Percentiles rank a stretch among this genome's conserved stretches.
These are phyloP conservation scores for Neurospora discreta DNA, from an alignment of 495 filamentous ascomycete genomes.

Conservation along the genomic window DNA sequence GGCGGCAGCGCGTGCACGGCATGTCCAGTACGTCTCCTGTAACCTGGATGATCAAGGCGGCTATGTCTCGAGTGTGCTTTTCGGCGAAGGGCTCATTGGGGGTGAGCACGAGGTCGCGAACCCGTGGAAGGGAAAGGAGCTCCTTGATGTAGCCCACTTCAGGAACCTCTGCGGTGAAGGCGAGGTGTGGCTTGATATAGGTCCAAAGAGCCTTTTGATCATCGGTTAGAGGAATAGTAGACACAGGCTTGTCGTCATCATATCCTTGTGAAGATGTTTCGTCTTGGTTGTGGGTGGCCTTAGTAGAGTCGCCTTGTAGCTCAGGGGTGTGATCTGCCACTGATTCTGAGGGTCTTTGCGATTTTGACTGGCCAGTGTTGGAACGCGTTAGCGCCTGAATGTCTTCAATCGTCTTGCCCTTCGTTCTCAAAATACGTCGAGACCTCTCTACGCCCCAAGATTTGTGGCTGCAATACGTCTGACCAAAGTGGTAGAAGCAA, in stretches of 20 bases:
- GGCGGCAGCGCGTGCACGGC: constrained; percentile 8
- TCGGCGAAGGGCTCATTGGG: constrained; percentile 6
- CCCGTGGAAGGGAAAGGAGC: constrained; percentile 5
- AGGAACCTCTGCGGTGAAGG: neutral
- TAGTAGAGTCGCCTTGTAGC: neutral
- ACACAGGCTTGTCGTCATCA: neutral
- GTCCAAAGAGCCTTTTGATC: constrained; percentile 2
- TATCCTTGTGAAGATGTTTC: neutral
- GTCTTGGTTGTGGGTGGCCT: neutral
- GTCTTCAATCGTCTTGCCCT: neutral
- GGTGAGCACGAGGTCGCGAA: constrained; percentile 11
- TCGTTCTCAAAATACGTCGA: neutral
- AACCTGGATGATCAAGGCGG: constrained; percentile 19
- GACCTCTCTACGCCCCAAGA: constrained; percentile 11
- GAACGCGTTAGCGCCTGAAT: neutral
- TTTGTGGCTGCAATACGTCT: constrained; percentile 19
- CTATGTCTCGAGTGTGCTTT: constrained; percentile 9
- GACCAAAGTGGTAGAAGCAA: constrained; percentile 22
- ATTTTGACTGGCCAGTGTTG: neutral
- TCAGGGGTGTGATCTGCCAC: neutral
- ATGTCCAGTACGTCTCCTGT: constrained; percentile 6
- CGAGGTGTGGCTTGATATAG: constrained; percentile 2
- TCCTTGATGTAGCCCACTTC: constrained; percentile 2
- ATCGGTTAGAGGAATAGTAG: neutral
- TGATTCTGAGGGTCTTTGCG: neutral